Evolutionary conservation across 192 early-diverging fungal species (phyloP).

Genomic region (Umbelopsis sp.): DNA sequence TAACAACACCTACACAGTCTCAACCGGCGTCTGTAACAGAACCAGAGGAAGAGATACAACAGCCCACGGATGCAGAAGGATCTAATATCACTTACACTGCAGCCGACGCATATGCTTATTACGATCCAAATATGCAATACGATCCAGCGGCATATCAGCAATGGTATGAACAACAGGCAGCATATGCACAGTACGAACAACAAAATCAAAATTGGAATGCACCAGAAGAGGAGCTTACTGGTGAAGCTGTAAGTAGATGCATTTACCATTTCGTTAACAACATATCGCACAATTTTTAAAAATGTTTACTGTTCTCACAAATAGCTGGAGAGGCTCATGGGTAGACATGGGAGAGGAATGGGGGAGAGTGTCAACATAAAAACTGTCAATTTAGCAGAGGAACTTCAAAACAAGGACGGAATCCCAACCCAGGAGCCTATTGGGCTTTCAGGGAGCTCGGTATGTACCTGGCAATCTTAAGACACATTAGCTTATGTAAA

Average conservation of each 20-base stretch:
- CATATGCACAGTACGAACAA: constrained; percentile 8
- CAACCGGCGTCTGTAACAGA: neutral
- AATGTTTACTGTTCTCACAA: too few species aligned
- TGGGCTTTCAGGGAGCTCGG: neutral
- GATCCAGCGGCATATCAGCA: constrained; percentile 29
- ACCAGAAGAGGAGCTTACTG: neutral
- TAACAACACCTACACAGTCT: neutral
- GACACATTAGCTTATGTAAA: neutral
- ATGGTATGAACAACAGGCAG: constrained; percentile 21
- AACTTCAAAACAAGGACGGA: constrained; percentile 29
- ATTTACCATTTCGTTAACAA: neutral
- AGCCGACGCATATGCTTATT: constrained; percentile 20
- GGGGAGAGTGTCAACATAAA: constrained; percentile 27
- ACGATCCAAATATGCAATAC: constrained; percentile 37
- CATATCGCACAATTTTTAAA: neutral
- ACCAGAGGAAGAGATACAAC: neutral
- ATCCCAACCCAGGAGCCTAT: constrained; percentile 20
- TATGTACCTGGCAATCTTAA: neutral
- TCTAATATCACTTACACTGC: neutral
- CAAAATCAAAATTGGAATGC: constrained; percentile 1
- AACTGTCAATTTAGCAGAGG: constrained; percentile 31
- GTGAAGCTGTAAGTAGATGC: neutral
- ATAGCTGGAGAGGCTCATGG: constrained; percentile 21
- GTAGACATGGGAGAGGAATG: constrained; percentile 23
- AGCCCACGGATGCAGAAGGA: neutral